These are phyloP conservation scores for Pleurotus salmoneostramineus DNA, from an alignment of 768 basidiomycete species.

Conservation along the genomic window DNA sequence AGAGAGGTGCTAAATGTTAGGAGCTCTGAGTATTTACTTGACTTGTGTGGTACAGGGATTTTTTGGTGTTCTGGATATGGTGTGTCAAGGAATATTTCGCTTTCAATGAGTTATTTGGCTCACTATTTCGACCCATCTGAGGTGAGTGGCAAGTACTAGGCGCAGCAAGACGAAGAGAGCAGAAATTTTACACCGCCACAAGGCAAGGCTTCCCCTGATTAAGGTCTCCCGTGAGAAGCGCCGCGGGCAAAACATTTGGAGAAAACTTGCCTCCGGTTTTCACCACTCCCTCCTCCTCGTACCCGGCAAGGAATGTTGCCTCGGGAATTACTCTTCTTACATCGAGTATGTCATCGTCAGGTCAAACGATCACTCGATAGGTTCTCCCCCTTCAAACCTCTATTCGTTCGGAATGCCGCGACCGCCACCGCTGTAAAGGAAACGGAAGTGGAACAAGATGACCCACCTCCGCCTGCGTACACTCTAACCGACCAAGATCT, in stretches of 20 bases:
- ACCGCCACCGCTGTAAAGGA: conserved; percentile 2
- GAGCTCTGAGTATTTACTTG: background rate
- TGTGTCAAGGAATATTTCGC: no score
- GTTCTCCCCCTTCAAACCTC: background rate
- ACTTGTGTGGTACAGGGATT: conserved; percentile 1
- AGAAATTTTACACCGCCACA: no score
- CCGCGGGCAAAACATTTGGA: no score
- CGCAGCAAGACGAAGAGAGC: no score
- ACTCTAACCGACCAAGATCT: conserved; percentile 63
- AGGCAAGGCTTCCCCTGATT: no score
- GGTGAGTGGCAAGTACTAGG: background rate
- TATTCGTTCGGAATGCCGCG: background rate
- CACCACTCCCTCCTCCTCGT: background rate
- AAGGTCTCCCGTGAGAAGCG: no score
- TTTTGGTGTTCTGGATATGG: background rate
- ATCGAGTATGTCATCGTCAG: background rate
- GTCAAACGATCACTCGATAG: background rate
- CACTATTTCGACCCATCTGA: conserved; percentile 2
- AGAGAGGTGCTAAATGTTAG: background rate
- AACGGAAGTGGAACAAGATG: background rate
- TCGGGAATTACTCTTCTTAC: background rate
- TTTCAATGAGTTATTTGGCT: background rate
- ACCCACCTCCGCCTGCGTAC: conserved; percentile 27
- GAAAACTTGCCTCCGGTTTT: background rate
- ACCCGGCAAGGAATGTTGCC: background rate